These are phyloP conservation scores for Thielaviopsis ethacetica DNA, from an alignment of 2,329 filamentous ascomycete species.

Conservation along the genomic window DNA sequence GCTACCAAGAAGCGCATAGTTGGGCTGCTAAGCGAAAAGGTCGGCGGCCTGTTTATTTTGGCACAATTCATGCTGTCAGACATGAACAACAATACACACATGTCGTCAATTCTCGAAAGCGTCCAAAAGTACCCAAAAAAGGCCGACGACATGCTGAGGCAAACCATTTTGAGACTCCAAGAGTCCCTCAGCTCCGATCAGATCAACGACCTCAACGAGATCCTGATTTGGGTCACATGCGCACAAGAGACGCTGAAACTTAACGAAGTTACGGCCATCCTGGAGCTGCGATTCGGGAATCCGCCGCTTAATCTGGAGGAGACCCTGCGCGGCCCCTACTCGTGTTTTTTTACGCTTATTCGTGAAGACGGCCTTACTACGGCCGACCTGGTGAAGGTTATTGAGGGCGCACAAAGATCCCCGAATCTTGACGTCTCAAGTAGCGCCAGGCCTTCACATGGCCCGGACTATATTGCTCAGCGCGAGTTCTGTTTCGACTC, in stretches of 20 bases:
- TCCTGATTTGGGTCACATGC: constrained; percentile 29
- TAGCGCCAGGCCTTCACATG: constrained; percentile 15
- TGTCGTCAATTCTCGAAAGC: constrained; percentile 27
- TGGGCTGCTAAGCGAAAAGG: constrained; percentile 24
- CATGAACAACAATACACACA: constrained; percentile 27
- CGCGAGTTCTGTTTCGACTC: constrained; percentile 25
- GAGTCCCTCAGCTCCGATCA: constrained; percentile 23
- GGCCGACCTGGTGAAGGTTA: constrained; percentile 24
- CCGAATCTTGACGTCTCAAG: constrained; percentile 1
- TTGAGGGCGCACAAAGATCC: constrained; percentile 16
- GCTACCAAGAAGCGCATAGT: constrained; percentile 24
- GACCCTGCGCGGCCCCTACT: constrained; percentile 27
- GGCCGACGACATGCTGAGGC: constrained; percentile 26
- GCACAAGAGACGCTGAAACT: constrained; percentile 27
- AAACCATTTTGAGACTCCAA: constrained; percentile 26
- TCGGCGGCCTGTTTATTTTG: constrained; percentile 31
- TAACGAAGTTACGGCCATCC: constrained; percentile 26
- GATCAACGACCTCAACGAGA: constrained; percentile 27
- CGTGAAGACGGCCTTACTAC: constrained; percentile 28
- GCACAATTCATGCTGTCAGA: constrained; percentile 35
- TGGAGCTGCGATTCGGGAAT: constrained; percentile 27
- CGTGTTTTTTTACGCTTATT: constrained; percentile 29
- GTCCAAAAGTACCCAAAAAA: constrained; percentile 28
- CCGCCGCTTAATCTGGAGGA: constrained; percentile 25
- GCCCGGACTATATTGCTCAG: constrained; percentile 19